phyloP scores from a whole-genome alignment of 179 eudicot species.

The Spergularia azorica region DNA sequence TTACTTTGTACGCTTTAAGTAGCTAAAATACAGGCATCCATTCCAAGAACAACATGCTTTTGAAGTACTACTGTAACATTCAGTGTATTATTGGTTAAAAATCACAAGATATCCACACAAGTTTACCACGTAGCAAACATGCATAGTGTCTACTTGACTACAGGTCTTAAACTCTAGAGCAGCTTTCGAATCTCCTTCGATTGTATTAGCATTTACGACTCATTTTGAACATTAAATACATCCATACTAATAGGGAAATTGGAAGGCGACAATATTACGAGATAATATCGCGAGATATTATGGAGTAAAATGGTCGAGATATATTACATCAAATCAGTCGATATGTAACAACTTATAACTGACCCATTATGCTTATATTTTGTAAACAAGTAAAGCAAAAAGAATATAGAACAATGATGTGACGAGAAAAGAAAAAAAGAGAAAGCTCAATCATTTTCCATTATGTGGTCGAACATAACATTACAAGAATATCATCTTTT shows the following conservation, averaged over 20 bases:
- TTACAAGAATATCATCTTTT: not conserved
- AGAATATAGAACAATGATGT: constrained; percentile 18
- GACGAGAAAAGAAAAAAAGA: constrained; percentile 8
- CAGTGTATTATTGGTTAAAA: not conserved
- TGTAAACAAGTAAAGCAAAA: constrained; percentile 7
- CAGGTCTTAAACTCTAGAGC: no score
- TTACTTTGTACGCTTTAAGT: not conserved
- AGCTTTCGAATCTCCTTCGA: no score
- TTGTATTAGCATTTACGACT: not conserved
- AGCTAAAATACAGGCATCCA: constrained; percentile 14
- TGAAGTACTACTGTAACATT: not conserved
- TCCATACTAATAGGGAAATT: no score
- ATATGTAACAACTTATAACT: not conserved
- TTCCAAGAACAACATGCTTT: constrained; percentile 17
- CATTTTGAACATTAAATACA: not conserved
- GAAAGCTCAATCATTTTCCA: constrained; percentile 19
- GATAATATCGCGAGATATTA: no score
- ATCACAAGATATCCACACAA: not conserved
- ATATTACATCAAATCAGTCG: constrained; percentile 7
- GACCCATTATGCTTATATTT: not conserved
- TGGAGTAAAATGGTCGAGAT: not conserved
- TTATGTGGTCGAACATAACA: not conserved
- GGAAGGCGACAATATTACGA: no score
- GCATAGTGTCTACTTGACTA: not conserved
- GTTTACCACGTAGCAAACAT: no score